Evolutionary conservation across 2,329 filamentous ascomycete genomes (phyloP).

Genomic region (Penicillium italicum): DNA sequence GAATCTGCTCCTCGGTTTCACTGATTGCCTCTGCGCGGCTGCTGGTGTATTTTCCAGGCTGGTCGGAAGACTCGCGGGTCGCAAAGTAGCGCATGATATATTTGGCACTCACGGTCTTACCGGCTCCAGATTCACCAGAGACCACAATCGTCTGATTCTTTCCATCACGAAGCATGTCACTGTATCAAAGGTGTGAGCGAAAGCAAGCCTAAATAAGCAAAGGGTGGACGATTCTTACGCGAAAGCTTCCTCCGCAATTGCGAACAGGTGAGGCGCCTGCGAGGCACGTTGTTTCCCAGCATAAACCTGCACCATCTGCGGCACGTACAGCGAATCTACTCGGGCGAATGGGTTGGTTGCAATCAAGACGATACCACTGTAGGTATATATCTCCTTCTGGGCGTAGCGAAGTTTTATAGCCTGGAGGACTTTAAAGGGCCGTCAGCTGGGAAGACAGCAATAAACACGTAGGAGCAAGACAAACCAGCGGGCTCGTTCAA

Average conservation of each 20-base stretch:
- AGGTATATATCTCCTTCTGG: conserved; percentile 99
- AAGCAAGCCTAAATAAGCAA: neutral
- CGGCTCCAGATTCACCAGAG: conserved; percentile 97
- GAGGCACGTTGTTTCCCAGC: conserved; percentile 94
- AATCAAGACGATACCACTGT: conserved; percentile 97
- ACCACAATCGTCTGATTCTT: conserved; percentile 99
- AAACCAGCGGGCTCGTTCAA: conserved; percentile 95
- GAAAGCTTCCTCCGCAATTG: conserved; percentile 97
- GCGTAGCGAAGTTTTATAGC: conserved; percentile 95
- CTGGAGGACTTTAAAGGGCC: conserved; percentile 68
- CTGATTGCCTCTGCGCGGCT: conserved; percentile 79
- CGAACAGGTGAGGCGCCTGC: conserved; percentile 95
- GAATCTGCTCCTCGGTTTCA: conserved; percentile 96
- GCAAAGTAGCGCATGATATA: conserved; percentile 99
- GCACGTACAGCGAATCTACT: conserved; percentile 96
- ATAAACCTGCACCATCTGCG: conserved; percentile 99
- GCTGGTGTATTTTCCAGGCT: conserved; percentile 72
- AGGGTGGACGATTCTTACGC: conserved; percentile 58
- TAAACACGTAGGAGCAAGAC: conserved; percentile 23
- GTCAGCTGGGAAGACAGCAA: conserved; percentile 19
- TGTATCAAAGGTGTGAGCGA: conserved; percentile 46
- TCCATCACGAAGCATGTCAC: conserved; percentile 92
- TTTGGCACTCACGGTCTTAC: conserved; percentile 98
- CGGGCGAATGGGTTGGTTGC: conserved; percentile 97
- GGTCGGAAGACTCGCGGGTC: conserved; percentile 89